Evolutionary conservation across 2,329 filamentous ascomycete species (phyloP).

Genomic region (Fonsecaea pedrosoi): DNA sequence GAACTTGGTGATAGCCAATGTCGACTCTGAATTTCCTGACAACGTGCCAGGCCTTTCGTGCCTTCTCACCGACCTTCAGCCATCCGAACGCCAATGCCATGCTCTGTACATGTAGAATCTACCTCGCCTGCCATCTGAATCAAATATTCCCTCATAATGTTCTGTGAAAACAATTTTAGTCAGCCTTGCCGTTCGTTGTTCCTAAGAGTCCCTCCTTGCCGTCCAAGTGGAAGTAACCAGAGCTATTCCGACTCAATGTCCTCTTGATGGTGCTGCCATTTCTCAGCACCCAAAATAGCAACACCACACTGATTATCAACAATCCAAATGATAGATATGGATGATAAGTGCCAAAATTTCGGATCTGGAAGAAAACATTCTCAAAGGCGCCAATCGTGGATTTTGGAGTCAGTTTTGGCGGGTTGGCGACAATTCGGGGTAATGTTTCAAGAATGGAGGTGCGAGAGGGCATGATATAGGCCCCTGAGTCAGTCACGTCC

Average conservation of each 20-base stretch:
- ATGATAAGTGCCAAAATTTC: conserved; percentile 52
- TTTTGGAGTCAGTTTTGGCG: conserved; percentile 57
- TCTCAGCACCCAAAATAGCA: conserved; percentile 44
- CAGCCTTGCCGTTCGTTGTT: conserved; percentile 53
- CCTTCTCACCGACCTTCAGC: not conserved
- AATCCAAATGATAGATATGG: conserved; percentile 53
- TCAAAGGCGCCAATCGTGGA: conserved; percentile 57
- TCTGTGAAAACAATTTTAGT: conserved; percentile 44
- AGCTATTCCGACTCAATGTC: conserved; percentile 43
- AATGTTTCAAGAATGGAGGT: conserved; percentile 88
- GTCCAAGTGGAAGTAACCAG: conserved; percentile 57
- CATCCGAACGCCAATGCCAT: conserved; percentile 33
- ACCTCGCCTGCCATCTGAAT: not conserved
- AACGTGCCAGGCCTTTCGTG: not conserved
- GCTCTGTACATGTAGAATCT: conserved; percentile 29
- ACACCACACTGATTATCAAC: conserved; percentile 47
- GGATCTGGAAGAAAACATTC: conserved; percentile 54
- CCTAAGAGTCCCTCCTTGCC: conserved; percentile 56
- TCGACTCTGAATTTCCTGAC: not conserved
- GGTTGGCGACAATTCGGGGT: conserved; percentile 57
- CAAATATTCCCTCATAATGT: not conserved
- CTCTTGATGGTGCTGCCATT: conserved; percentile 38
- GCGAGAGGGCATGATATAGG: conserved; percentile 85
- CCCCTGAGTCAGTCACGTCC: conserved; percentile 88
- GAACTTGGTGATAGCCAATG: not conserved